Conservation (phyloP, 2,329 filamentous ascomycete species). For the Chrysoporthe austroafricana region DNA sequence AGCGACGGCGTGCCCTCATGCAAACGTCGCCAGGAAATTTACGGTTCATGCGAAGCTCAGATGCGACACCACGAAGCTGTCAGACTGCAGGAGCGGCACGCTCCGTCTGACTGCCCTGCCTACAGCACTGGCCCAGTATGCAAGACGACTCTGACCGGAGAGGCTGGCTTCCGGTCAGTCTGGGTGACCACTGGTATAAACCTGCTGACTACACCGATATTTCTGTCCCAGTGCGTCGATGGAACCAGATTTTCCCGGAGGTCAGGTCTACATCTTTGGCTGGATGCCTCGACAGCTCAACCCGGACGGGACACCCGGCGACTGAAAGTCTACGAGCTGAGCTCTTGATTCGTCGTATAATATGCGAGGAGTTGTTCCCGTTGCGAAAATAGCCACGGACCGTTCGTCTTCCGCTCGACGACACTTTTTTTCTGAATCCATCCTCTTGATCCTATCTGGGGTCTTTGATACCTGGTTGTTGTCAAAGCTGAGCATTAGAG, state of each 20-base stretch:
- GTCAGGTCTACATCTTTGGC: neutral
- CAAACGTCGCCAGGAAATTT: neutral
- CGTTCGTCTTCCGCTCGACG: conserved; percentile 18
- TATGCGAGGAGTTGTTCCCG: neutral
- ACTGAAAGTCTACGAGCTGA: neutral
- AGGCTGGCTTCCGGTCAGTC: neutral
- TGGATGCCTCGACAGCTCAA: neutral
- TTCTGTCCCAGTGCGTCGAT: conserved; percentile 1
- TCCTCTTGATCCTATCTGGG: neutral
- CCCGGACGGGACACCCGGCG: neutral
- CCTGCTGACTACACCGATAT: neutral
- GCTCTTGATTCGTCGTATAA: neutral
- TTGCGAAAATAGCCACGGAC: conserved; percentile 21
- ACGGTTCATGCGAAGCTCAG: neutral
- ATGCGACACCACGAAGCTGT: neutral
- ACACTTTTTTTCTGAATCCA: neutral
- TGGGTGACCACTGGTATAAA: neutral
- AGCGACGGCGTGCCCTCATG: neutral
- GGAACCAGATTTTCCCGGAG: neutral
- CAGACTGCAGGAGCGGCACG: conserved; percentile 17
- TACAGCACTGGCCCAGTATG: conserved; percentile 7
- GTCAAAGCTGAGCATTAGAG: neutral
- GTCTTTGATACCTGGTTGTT: neutral
- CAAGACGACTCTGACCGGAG: conserved; percentile 19
- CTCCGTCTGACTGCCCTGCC: conserved; percentile 11